A percentile compares a stretch with the other conserved stretches of the same genome.
phyloP scores from a whole-genome alignment of 345 rosid genomes.

The Hypericum androsaemum region DNA sequence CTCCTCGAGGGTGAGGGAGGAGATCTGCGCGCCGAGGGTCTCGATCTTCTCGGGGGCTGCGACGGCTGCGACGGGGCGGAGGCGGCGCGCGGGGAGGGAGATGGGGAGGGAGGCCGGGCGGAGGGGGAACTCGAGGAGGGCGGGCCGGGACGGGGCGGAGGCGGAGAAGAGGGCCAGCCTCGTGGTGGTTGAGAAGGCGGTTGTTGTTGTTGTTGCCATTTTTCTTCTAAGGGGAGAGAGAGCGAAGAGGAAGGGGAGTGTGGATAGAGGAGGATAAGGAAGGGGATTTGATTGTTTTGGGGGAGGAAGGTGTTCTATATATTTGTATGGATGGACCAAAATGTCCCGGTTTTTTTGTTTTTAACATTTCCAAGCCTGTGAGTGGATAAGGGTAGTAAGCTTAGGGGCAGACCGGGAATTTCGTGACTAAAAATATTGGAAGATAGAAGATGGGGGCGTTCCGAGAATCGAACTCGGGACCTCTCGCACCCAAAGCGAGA shows the following conservation, averaged over 20 bases:
- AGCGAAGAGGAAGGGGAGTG: neutral
- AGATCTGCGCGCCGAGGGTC: conserved; percentile 50
- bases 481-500: conserved; percentile 9
- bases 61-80: conserved; percentile 56
- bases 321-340: neutral
- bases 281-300: neutral
- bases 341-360: neutral
- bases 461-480: conserved; percentile 7
- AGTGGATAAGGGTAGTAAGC: neutral
- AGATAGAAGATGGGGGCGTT: neutral
- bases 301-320: neutral
- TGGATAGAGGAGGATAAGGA: neutral
- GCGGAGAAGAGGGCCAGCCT: conserved; percentile 25
- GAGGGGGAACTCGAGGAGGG: conserved; percentile 28
- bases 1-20: conserved; percentile 62
- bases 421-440: neutral
- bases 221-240: neutral
- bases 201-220: conserved; percentile 15
- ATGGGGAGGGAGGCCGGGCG: conserved; percentile 8
- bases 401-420: neutral
- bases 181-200: conserved; percentile 29
- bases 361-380: neutral
- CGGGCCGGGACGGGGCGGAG: conserved; percentile 7
- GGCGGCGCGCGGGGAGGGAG: conserved; percentile 22
- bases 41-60: conserved; percentile 66